Base-by-base conservation (phyloP, 73 alveolate genomes). In the Blepharisma japonicum region DNA sequence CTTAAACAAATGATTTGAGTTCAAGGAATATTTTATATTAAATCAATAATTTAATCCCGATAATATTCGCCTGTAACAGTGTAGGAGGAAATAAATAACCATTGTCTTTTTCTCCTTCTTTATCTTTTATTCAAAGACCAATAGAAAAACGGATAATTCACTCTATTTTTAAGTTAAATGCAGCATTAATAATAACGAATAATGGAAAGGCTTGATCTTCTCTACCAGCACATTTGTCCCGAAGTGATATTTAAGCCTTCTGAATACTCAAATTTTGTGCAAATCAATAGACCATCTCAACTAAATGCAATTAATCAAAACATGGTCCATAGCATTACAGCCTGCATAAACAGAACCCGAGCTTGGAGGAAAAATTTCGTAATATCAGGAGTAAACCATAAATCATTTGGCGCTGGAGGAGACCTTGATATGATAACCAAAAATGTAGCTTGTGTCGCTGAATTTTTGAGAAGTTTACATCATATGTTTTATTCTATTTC, bases 401-500 rank as follows among this genome's bases (percentile, higher is more conserved):
- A 25, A 9, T 61, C 11, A 8, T 25, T 61, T 9, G 74, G 74
- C 2, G 14, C 74, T 18, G 74, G 74, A 18, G 74, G 74, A 18
- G 74, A 61, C 47, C 47, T 61, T 8, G 47, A 9, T 2, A 8
- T 61, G 47, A 25, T 25, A 0, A 61, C 48, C 2, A 14, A 61
- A 25, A n/a, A 25, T 18, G 14, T 20, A 14, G 47, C 11, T 2
- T 2, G 23, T 14, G 23, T 20, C 0, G 47, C 74, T 20, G 74
- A 61, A 25, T 61, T 61, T 39, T 14, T 61, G 74, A 2, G 74
- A 14, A 2, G 74, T 61, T 5, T 61, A 5, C 74, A 61, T 25
- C 74, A 61, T 5, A 61, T 61, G 2, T 61, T 61, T 61, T 61
- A 61, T 25, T 39, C 23, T 14, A 61, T 39, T 14, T 61, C 74